Evolutionary conservation across 2,329 filamentous ascomycete species (phyloP).

Genomic region (Hymenoscyphus scutula): DNA sequence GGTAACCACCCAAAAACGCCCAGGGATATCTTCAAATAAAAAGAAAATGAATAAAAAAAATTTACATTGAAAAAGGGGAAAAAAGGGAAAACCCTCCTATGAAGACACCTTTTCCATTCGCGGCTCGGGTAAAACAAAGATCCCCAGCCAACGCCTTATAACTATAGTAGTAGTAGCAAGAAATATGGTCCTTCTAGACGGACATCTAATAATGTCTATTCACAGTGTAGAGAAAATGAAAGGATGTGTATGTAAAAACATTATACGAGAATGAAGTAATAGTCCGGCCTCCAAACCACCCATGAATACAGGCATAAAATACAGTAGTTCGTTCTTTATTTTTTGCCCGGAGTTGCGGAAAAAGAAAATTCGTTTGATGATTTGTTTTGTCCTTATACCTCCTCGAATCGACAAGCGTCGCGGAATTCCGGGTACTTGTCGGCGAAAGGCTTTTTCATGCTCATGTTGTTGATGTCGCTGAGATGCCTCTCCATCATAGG

Average conservation of each 20-base stretch:
- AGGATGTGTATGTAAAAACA: not conserved
- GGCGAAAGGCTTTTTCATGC: constrained; percentile 34
- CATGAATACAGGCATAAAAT: constrained; percentile 3
- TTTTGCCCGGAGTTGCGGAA: not conserved
- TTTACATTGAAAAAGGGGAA: not conserved
- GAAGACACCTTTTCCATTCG: no score
- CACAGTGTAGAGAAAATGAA: not conserved
- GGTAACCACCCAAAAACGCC: not conserved
- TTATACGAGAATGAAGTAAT: not conserved
- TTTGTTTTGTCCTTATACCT: constrained; percentile 19
- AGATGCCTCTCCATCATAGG: constrained; percentile 29
- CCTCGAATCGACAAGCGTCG: constrained; percentile 33
- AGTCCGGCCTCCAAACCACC: not conserved
- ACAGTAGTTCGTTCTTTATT: not conserved
- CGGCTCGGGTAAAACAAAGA: not conserved
- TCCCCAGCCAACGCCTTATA: not conserved
- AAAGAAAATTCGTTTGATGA: not conserved
- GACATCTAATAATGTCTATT: constrained; percentile 2
- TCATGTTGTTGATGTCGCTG: constrained; percentile 29
- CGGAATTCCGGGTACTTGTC: constrained; percentile 35
- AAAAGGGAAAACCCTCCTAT: no score
- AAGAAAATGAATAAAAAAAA: no score
- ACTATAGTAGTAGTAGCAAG: not conserved
- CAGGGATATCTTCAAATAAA: not conserved
- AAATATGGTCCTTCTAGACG: not conserved